Evolutionary conservation across 179 eudicot genomes (phyloP), one percentile per base, ranked within the genome.

Genomic region (Corrigiola litoralis): DNA sequence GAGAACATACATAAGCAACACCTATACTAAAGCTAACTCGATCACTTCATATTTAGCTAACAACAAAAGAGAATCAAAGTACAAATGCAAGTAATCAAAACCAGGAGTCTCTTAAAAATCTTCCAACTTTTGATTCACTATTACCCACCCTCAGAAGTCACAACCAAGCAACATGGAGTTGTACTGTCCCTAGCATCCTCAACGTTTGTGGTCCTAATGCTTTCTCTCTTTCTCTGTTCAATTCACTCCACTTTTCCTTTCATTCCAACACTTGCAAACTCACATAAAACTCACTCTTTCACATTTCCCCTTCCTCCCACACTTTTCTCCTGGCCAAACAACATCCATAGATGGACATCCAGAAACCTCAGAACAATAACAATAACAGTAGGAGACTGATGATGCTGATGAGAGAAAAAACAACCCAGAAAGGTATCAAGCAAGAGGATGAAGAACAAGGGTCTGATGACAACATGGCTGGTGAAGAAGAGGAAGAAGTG

Each of bases 291-390:
- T 50, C 56, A 32, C 44, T 31, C 18, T 46, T 47, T 47, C 57
- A 63, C 70, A 5, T 12, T 58, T 37, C 44, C 29, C 53, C 41
- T 45, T 42, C 32, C 32, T 3, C 13, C 17, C 3, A 3, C 27
- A 12, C 37, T 29, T 44, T 10, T 23, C 33, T 46, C 45, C 7
- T n/a, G n/a, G n/a, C n/a, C n/a, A n/a, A n/a, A n/a, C n/a, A n/a
- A n/a, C n/a, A n/a, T n/a, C n/a, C n/a, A n/a, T n/a, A n/a, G n/a
- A 71, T 55, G 68, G 50, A 63, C 41, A 63, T 70, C 64, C 70
- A 56, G 38, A 66, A 55, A 34, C 56, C 48, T 12, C 31, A 34
- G 20, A 46, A 42, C 55, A 27, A 8, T 27, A 10, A 17, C 58
- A 36, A 29, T 38, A 4, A 31, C 25, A 16, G 21, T 20, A 70